Conservation (phyloP, 768 basidiomycete species). For the Leccinum subtestaceum region DNA sequence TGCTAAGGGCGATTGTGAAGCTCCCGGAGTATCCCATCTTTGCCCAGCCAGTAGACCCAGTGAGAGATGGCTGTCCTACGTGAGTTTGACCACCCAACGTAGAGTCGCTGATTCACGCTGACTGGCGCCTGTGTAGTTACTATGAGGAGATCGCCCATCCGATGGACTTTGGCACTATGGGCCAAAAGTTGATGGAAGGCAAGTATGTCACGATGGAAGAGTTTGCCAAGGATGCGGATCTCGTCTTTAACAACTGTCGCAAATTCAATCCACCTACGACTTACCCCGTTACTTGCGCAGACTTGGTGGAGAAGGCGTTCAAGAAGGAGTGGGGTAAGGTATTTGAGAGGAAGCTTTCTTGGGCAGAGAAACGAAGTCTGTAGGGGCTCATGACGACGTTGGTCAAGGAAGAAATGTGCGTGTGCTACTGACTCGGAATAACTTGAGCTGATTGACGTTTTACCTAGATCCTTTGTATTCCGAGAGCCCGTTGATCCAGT, state of each 20-base stretch:
- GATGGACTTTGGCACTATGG: slow-evolving; percentile 91
- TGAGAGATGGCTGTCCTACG: slow-evolving; percentile 86
- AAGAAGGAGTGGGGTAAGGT: slow-evolving; percentile 85
- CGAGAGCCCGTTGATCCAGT: slow-evolving; percentile 89
- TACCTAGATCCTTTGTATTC: slow-evolving; percentile 67
- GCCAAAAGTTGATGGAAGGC: slow-evolving; percentile 58
- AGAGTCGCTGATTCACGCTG: neutral
- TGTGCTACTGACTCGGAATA: neutral
- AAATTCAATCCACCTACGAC: slow-evolving; percentile 87
- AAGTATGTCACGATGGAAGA: slow-evolving; percentile 80
- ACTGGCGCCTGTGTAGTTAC: slow-evolving; percentile 54
- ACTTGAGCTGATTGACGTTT: neutral
- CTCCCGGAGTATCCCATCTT: slow-evolving; percentile 74
- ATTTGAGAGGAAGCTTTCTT: slow-evolving; percentile 68
- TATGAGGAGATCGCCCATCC: slow-evolving; percentile 87
- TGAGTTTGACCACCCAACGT: slow-evolving; percentile 41
- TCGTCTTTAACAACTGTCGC: slow-evolving; percentile 87
- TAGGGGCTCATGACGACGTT: slow-evolving; percentile 67
- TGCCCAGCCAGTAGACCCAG: slow-evolving; percentile 78
- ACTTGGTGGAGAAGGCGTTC: slow-evolving; percentile 69
- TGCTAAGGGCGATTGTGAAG: slow-evolving; percentile 58
- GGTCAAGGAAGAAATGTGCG: slow-evolving; percentile 66
- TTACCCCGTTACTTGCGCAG: slow-evolving; percentile 68
- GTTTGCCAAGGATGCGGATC: slow-evolving; percentile 74
- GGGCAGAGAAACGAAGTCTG: slow-evolving; percentile 77